Conservation (phyloP, 495 filamentous ascomycete species). For the Massariosphaeria phaeospora region DNA sequence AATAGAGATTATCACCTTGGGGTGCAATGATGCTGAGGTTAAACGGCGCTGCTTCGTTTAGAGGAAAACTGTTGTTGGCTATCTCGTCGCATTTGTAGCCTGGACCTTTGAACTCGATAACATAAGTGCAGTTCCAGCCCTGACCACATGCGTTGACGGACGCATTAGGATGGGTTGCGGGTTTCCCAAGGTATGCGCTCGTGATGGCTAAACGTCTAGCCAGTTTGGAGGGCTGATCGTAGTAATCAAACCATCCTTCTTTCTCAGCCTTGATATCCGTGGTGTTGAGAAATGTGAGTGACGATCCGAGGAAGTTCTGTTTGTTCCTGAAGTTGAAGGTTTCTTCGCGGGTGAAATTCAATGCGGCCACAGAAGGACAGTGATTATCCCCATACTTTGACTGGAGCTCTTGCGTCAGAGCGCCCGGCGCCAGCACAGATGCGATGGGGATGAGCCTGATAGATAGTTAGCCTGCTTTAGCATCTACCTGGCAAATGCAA, state of each 20-base stretch:
- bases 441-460: constrained; percentile 42
- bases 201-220: constrained; percentile 32
- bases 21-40: constrained; percentile 34
- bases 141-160: constrained; percentile 20
- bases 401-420: constrained; percentile 37
- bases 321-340: constrained; percentile 30
- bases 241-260: constrained; percentile 37
- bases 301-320: constrained; percentile 32
- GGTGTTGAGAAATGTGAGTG: constrained; percentile 38
- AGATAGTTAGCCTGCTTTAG: too few relatives aligned
- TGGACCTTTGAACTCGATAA: constrained; percentile 35
- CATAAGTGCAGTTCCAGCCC: constrained; percentile 42
- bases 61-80: constrained; percentile 17
- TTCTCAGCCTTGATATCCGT: constrained; percentile 32
- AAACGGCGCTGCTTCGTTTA: constrained; percentile 16
- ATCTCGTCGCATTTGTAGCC: constrained; percentile 42
- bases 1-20: constrained; percentile 35
- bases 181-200: constrained; percentile 27
- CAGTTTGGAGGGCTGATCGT: constrained; percentile 39
- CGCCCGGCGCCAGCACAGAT: constrained; percentile 40
- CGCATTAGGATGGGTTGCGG: constrained; percentile 22
- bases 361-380: constrained; percentile 30
- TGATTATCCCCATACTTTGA: constrained; percentile 10
- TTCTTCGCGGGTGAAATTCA: constrained; percentile 37
- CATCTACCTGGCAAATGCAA: too few relatives aligned